These are phyloP conservation scores for Acer yangbiense DNA, from an alignment of 345 rosid species.

Conservation along the genomic window DNA sequence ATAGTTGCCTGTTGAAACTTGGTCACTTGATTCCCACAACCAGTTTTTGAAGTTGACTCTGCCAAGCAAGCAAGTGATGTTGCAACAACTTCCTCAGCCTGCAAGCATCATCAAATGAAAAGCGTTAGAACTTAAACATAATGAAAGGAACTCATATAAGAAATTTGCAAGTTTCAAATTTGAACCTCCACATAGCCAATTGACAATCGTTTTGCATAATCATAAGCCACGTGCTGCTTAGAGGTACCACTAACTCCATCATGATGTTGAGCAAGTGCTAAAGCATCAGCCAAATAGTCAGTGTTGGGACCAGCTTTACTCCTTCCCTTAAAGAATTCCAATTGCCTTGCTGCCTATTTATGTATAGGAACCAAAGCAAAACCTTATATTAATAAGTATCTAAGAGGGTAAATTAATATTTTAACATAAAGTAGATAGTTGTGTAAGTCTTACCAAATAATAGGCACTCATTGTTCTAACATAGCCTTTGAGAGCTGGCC, in stretches of 20 bases:
- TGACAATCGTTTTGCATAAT: conserved; percentile 50
- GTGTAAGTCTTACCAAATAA: conserved; percentile 40
- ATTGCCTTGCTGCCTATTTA: conserved; percentile 54
- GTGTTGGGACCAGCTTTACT: conserved; percentile 38
- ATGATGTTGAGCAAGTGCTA: conserved; percentile 55
- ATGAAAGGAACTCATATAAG: conserved; percentile 1
- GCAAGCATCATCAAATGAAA: conserved; percentile 10
- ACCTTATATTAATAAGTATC: neutral
- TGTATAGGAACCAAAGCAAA: conserved; percentile 8
- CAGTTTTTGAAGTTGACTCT: conserved; percentile 31
- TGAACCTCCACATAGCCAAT: conserved; percentile 50
- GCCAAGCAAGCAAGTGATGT: conserved; percentile 43
- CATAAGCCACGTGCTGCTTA: conserved; percentile 57
- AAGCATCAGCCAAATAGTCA: conserved; percentile 52
- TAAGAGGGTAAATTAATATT: neutral
- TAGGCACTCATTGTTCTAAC: conserved; percentile 50
- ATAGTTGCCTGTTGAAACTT: conserved; percentile 49
- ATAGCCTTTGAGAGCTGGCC: conserved; percentile 50
- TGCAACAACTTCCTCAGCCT: conserved; percentile 51
- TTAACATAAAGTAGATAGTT: neutral
- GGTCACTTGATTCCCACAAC: conserved; percentile 23
- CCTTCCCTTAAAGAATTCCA: conserved; percentile 48
- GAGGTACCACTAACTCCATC: conserved; percentile 53
- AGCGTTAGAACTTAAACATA: neutral
- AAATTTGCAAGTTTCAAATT: neutral